Evolutionary conservation across 1,284 basidiomycete genomes (phyloP).

Genomic region (Lentinula novae-zelandiae): DNA sequence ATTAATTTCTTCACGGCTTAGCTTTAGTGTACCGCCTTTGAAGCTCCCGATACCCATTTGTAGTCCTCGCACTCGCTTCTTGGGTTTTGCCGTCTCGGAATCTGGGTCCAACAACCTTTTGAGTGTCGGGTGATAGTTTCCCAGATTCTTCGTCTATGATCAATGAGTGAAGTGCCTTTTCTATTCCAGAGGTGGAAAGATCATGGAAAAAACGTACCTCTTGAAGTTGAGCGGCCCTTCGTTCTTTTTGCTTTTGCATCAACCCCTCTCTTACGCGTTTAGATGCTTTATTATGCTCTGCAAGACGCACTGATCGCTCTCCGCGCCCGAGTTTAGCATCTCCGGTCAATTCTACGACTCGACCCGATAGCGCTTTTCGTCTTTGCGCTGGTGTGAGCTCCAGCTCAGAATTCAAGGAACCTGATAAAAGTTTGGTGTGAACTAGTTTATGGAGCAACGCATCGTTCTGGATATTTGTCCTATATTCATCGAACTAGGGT

Average conservation of each 20-base stretch:
- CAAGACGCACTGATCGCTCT: constrained; percentile 51
- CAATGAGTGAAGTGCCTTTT: constrained; percentile 5
- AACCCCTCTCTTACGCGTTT: constrained; percentile 71
- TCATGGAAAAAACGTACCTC: constrained; percentile 44
- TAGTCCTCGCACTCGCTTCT: constrained; percentile 60
- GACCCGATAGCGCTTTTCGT: constrained; percentile 68
- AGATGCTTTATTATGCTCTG: constrained; percentile 63
- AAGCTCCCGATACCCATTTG: constrained; percentile 78
- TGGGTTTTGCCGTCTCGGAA: constrained; percentile 26
- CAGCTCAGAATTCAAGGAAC: constrained; percentile 59
- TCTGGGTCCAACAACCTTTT: constrained; percentile 57
- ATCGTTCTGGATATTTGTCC: constrained; percentile 73
- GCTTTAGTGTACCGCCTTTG: constrained; percentile 58
- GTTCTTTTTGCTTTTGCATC: constrained; percentile 53
- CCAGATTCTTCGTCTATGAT: constrained; percentile 67
- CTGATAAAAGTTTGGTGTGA: constrained; percentile 73
- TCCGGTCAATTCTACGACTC: constrained; percentile 66
- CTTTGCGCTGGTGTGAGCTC: constrained; percentile 60
- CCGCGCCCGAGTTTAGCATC: constrained; percentile 68
- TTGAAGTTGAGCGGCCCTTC: constrained; percentile 50
- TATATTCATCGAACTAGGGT: constrained; percentile 22
- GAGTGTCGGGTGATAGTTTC: constrained; percentile 75
- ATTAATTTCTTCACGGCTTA: constrained; percentile 57
- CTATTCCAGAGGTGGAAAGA: constrained; percentile 2
- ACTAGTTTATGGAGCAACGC: constrained; percentile 70